phyloP scores from a whole-genome alignment of 257 asterid species.

The Penstemon eatonii region DNA sequence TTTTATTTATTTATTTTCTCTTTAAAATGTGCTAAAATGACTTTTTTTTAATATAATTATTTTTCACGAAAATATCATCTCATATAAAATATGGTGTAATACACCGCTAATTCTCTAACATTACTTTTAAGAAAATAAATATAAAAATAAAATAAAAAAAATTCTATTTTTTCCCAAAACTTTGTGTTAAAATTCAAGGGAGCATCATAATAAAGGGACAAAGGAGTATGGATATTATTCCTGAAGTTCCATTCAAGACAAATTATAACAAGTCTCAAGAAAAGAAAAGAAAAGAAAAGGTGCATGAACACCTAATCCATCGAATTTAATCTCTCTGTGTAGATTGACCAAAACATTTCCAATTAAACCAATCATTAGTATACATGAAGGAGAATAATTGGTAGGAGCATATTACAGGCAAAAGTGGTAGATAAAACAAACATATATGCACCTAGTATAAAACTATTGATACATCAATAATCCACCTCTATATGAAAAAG shows the following conservation, averaged over 20 bases:
- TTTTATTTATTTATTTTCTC: no score
- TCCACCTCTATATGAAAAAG: constrained; percentile 31
- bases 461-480: constrained; percentile 23
- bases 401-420: constrained; percentile 36
- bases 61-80: no score
- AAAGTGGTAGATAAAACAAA: constrained; percentile 28
- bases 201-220: no score
- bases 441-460: background rate
- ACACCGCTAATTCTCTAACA: no score
- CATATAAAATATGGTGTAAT: no score
- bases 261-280: background rate
- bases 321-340: constrained; percentile 15
- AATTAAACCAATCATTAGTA: constrained; percentile 31
- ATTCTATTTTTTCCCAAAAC: no score
- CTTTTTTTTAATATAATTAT: no score
- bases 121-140: no score
- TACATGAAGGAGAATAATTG: constrained; percentile 37
- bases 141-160: no score
- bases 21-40: no score
- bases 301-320: constrained; percentile 22
- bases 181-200: no score
- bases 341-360: background rate
- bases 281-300: background rate
- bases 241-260: background rate
- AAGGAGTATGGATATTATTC: background rate